A percentile compares a stretch with the other conserved stretches of the same genome.
These are phyloP conservation scores for Hyaloscypha hepaticicola DNA, from an alignment of 495 filamentous ascomycete genomes.

Conservation along the genomic window DNA sequence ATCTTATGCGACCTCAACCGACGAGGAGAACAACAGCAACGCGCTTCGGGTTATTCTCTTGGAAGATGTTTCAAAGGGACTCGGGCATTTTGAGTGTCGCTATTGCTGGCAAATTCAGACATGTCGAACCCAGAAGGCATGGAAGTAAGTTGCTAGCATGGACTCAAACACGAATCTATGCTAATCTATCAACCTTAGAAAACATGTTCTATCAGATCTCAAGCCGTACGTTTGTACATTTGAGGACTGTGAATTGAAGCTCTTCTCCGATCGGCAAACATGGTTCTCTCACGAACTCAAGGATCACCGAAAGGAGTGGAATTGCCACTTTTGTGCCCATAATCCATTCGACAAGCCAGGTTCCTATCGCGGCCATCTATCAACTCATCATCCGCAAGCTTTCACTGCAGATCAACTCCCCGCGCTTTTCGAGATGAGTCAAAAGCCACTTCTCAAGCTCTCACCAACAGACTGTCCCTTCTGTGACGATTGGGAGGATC, in stretches of 20 bases:
- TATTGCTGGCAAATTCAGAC: conserved; percentile 36
- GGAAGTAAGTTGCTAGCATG: conserved; percentile 35
- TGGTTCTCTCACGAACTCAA: conserved; percentile 24
- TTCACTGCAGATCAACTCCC: conserved; percentile 11
- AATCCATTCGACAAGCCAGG: not conserved
- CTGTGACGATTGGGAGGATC: conserved; percentile 22
- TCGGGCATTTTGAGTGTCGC: conserved; percentile 35
- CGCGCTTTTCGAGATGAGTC: conserved; percentile 9
- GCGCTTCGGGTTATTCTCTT: conserved; percentile 13
- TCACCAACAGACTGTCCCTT: conserved; percentile 22
- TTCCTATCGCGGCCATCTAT: conserved; percentile 2
- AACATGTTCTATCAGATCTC: conserved; percentile 35
- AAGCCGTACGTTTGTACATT: conserved; percentile 35
- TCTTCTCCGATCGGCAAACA: conserved; percentile 15
- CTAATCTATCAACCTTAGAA: conserved; percentile 18
- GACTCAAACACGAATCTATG: not conserved
- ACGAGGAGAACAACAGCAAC: conserved; percentile 4
- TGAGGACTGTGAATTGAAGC: conserved; percentile 12
- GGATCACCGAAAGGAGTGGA: conserved; percentile 18
- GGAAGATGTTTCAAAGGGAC: conserved; percentile 11
- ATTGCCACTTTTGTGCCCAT: conserved; percentile 20
- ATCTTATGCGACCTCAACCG: conserved; percentile 20
- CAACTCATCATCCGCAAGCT: not conserved
- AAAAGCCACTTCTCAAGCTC: conserved; percentile 8
- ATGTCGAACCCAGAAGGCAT: conserved; percentile 27